Percentiles rank a stretch among this genome's conserved stretches.
Evolutionary conservation across 768 basidiomycete genomes (phyloP).

Genomic region (Podaxis carcinomalis): DNA sequence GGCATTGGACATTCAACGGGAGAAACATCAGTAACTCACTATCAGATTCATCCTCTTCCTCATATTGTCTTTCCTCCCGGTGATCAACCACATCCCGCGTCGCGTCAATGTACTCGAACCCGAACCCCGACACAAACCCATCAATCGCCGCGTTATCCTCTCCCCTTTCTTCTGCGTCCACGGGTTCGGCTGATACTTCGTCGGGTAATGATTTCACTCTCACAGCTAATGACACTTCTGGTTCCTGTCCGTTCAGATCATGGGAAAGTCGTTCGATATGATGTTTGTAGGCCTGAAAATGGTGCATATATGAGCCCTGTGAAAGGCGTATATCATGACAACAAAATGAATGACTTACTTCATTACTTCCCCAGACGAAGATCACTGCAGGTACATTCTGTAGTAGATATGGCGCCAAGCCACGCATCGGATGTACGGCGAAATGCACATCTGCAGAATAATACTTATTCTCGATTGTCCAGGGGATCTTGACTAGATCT

Average conservation of each 20-base stretch:
- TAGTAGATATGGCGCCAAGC: slow-evolving; percentile 36
- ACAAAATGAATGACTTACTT: slow-evolving; percentile 40
- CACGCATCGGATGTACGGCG: slow-evolving; percentile 41
- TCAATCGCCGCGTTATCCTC: slow-evolving; percentile 56
- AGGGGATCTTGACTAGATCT: slow-evolving; percentile 41
- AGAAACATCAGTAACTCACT: slow-evolving; percentile 12
- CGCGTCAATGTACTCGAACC: slow-evolving; percentile 77
- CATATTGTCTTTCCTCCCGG: slow-evolving; percentile 6
- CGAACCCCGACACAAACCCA: slow-evolving; percentile 58
- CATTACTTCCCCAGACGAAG: slow-evolving; percentile 64
- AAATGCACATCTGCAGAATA: slow-evolving; percentile 78
- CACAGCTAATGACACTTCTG: slow-evolving; percentile 73
- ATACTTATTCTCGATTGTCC: slow-evolving; percentile 79
- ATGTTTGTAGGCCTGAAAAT: slow-evolving; percentile 51
- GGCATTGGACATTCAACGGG: neutral
- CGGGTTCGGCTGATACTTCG: slow-evolving; percentile 8
- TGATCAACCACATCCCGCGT: slow-evolving; percentile 19
- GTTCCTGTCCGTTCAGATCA: slow-evolving; percentile 46
- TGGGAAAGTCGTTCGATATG: slow-evolving; percentile 46
- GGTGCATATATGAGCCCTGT: neutral
- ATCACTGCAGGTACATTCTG: slow-evolving; percentile 63
- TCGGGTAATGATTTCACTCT: slow-evolving; percentile 28
- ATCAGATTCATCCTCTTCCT: slow-evolving; percentile 19
- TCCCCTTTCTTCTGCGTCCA: slow-evolving; percentile 22
- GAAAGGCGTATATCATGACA: neutral